These are phyloP conservation scores for Trichoderma gracile DNA, from an alignment of 2,329 filamentous ascomycete genomes.

Conservation along the genomic window DNA sequence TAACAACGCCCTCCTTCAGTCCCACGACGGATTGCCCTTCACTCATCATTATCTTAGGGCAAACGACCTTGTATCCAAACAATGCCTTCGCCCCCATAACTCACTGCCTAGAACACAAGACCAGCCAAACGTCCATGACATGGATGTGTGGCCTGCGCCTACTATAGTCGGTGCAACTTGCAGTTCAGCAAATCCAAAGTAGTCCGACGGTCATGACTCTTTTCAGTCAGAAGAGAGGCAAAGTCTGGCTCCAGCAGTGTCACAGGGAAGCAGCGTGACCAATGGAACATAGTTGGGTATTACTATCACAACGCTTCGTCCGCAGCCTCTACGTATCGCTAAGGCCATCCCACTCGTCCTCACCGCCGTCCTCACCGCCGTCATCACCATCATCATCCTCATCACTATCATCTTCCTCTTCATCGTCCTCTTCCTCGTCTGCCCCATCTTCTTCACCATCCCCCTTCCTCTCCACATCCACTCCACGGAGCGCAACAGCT, in stretches of 20 bases:
- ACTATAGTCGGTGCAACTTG: too few relatives aligned
- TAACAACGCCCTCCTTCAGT: too few relatives aligned
- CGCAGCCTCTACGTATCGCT: slow-evolving; percentile 3
- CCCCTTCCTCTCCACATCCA: slow-evolving; percentile 35
- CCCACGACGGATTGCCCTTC: too few relatives aligned
- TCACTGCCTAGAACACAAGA: too few relatives aligned
- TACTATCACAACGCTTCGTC: neutral
- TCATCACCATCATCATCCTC: slow-evolving; percentile 13
- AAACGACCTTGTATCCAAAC: too few relatives aligned
- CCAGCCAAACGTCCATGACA: too few relatives aligned
- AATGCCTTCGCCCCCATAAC: neutral
- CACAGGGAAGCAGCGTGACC: neutral
- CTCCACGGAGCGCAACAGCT: slow-evolving; percentile 33
- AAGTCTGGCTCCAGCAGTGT: neutral
- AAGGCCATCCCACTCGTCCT: slow-evolving; percentile 26
- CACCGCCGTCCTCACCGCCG: neutral
- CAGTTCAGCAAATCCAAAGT: neutral
- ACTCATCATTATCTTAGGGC: too few relatives aligned
- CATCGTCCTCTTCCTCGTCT: slow-evolving; percentile 23
- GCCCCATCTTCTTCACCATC: slow-evolving; percentile 29
- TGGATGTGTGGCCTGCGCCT: neutral
- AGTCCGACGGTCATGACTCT: neutral
- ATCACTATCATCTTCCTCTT: slow-evolving; percentile 26
- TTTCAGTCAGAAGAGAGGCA: neutral
- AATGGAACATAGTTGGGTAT: neutral